Conservation (phyloP, 768 basidiomycete species). For the Boletus barrowsii region DNA sequence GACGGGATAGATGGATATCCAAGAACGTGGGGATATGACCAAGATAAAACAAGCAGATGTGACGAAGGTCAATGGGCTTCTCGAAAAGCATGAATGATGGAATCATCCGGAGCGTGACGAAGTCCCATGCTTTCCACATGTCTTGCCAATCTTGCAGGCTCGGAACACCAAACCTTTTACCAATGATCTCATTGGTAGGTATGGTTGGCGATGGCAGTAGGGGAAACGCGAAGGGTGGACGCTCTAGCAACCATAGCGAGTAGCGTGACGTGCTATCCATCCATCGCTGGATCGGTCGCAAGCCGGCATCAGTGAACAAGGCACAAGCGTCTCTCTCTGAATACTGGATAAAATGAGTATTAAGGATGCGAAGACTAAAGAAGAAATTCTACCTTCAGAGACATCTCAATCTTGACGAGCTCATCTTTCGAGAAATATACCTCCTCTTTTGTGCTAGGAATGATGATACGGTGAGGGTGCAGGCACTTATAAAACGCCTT, state of each 20-base stretch:
- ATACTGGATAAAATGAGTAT: conserved; percentile 49
- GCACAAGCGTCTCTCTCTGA: conserved; percentile 65
- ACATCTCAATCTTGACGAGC: conserved; percentile 80
- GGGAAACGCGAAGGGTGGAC: conserved; percentile 78
- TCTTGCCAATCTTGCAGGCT: conserved; percentile 73
- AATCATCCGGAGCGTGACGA: conserved; percentile 81
- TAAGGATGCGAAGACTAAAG: background rate
- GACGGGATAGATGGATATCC: conserved; percentile 81
- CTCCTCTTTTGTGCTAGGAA: conserved; percentile 43
- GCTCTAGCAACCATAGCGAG: conserved; percentile 88
- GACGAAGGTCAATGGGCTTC: conserved; percentile 91
- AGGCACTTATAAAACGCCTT: conserved; percentile 81
- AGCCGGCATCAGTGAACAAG: conserved; percentile 69
- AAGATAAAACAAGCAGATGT: conserved; percentile 95
- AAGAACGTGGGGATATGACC: conserved; percentile 93
- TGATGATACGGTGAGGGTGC: conserved; percentile 50
- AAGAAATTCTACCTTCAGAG: conserved; percentile 66
- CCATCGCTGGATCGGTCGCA: conserved; percentile 89
- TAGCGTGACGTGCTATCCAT: conserved; percentile 67
- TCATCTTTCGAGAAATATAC: conserved; percentile 68
- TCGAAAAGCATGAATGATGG: conserved; percentile 79
- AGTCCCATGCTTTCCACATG: conserved; percentile 90
- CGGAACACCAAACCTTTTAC: conserved; percentile 60
- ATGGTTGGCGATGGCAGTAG: conserved; percentile 43
- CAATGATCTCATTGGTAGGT: conserved; percentile 17